phyloP scores from a whole-genome alignment of 1,139 yeast species.

The Citeromyces hawaiiensis region DNA sequence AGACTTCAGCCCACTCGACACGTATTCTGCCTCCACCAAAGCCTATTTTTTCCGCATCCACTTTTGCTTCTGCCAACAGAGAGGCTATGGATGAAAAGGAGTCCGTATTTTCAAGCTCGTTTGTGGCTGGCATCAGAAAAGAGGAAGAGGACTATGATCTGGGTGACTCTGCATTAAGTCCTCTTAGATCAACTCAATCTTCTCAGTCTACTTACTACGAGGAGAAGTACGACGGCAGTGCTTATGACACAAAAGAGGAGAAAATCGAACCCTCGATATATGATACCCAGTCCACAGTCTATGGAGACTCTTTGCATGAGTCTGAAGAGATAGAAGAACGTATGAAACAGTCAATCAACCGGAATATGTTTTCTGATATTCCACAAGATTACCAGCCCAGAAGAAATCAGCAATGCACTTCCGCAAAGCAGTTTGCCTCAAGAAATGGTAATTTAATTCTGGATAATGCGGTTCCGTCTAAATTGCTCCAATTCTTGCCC shows the following conservation, averaged over 20 bases:
- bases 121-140: slow-evolving; percentile 3
- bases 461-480: slow-evolving; percentile 89
- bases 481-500: slow-evolving; percentile 22
- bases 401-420: slow-evolving; percentile 13
- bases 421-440: slow-evolving; percentile 14
- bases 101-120: slow-evolving; percentile 1
- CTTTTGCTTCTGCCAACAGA: slow-evolving; percentile 45
- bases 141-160: slow-evolving; percentile 2
- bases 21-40: slow-evolving; percentile 48
- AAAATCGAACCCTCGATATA: slow-evolving; percentile 4
- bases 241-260: background rate
- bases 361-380: slow-evolving; percentile 14
- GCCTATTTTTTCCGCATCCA: slow-evolving; percentile 50
- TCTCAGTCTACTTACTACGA: slow-evolving; percentile 6
- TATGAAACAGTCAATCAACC: slow-evolving; percentile 11
- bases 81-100: slow-evolving; percentile 8
- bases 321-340: slow-evolving; percentile 1
- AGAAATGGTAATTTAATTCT: slow-evolving; percentile 41
- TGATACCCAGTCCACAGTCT: slow-evolving; percentile 3
- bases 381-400: slow-evolving; percentile 18
- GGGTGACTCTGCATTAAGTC: background rate
- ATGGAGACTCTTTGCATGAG: background rate
- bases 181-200: slow-evolving; percentile 10
- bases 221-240: slow-evolving; percentile 1
- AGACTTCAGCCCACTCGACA: slow-evolving; percentile 22